Conservation (phyloP, 1,139 yeast genomes). For the Candida glucosophila region DNA sequence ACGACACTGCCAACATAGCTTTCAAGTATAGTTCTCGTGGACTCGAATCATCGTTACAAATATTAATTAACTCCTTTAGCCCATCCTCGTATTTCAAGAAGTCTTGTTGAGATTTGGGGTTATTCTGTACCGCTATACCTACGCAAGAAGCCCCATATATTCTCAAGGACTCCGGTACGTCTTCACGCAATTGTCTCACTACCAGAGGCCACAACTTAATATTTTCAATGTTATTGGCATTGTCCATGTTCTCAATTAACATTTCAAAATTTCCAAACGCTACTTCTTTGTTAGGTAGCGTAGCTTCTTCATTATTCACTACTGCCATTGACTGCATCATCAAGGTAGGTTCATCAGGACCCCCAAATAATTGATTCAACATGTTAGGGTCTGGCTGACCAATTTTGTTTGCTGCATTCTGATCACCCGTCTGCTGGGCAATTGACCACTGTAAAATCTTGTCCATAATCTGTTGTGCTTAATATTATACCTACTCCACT, state of each 20-base stretch:
- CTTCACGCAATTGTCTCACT: slow-evolving; percentile 39
- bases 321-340: slow-evolving; percentile 71
- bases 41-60: slow-evolving; percentile 19
- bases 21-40: slow-evolving; percentile 42
- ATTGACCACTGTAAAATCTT: slow-evolving; percentile 88
- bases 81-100: slow-evolving; percentile 42
- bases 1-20: slow-evolving; percentile 70
- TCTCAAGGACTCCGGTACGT: slow-evolving; percentile 31
- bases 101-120: slow-evolving; percentile 62
- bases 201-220: slow-evolving; percentile 73
- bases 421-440: slow-evolving; percentile 64
- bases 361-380: slow-evolving; percentile 71
- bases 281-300: slow-evolving; percentile 52
- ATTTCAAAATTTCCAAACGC: slow-evolving; percentile 92
- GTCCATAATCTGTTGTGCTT: too few relatives aligned
- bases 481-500: too few relatives aligned
- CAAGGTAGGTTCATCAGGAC: slow-evolving; percentile 74
- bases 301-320: slow-evolving; percentile 54
- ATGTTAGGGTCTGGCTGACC: slow-evolving; percentile 74
- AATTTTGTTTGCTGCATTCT: slow-evolving; percentile 49
- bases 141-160: slow-evolving; percentile 62
- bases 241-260: slow-evolving; percentile 88
- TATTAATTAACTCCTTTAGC: slow-evolving; percentile 32
- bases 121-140: slow-evolving; percentile 91
- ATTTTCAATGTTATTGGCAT: slow-evolving; percentile 86